phyloP scores from a whole-genome alignment of 2,329 filamentous ascomycete species.

The Xenoacremonium recifei region DNA sequence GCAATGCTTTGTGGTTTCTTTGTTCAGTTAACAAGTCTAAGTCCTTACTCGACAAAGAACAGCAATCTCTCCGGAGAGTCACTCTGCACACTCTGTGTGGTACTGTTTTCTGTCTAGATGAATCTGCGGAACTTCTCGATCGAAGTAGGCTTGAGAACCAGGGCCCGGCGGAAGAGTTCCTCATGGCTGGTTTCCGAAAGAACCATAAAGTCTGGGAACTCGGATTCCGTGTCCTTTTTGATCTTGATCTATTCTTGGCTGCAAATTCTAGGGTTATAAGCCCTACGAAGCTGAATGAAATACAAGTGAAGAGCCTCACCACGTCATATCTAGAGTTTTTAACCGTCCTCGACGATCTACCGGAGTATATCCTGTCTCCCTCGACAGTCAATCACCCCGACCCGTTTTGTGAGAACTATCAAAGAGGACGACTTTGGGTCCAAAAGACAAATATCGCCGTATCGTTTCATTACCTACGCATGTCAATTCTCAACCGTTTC shows the following conservation, averaged over 20 bases:
- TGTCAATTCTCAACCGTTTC: conserved; percentile 4
- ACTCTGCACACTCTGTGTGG: not conserved
- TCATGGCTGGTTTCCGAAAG: not conserved
- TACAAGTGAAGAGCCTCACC: not conserved
- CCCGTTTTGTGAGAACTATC: not conserved
- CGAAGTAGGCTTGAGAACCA: not conserved
- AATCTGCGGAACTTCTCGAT: not conserved
- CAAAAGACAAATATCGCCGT: conserved; percentile 4
- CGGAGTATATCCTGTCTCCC: not conserved
- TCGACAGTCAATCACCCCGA: not conserved
- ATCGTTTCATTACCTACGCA: conserved; percentile 5
- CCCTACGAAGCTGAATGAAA: not conserved
- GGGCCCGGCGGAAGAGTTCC: not conserved
- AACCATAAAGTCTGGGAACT: conserved; percentile 3
- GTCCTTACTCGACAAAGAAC: conserved; percentile 1
- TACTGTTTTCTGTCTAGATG: not conserved
- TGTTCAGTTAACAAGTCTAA: conserved; percentile 3
- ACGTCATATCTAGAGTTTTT: not conserved
- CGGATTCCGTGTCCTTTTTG: conserved; percentile 1
- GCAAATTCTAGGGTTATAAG: not conserved
- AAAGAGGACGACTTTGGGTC: conserved; percentile 5
- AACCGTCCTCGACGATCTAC: conserved; percentile 2
- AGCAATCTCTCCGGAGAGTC: not conserved
- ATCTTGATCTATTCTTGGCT: conserved; percentile 3
- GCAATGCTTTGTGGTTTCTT: conserved; percentile 9